phyloP scores from a whole-genome alignment of 179 eudicot species.

The Nepenthes alata region DNA sequence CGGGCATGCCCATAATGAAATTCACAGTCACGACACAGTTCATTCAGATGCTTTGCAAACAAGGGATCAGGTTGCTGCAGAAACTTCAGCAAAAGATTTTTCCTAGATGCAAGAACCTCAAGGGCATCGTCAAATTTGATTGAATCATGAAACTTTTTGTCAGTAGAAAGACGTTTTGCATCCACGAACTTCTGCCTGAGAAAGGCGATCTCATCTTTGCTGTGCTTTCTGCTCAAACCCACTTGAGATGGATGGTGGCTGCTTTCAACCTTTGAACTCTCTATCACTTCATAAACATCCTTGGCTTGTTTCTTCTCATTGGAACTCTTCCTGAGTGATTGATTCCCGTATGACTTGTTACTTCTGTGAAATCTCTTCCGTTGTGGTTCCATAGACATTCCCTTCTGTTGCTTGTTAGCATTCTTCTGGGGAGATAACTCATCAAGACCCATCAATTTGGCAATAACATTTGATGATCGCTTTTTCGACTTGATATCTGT shows the following conservation, averaged over 20 bases:
- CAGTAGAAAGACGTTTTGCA: constrained; percentile 40
- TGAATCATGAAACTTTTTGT: constrained; percentile 39
- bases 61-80: constrained; percentile 55
- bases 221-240: constrained; percentile 15
- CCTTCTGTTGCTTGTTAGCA: constrained; percentile 19
- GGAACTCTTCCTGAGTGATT: constrained; percentile 14
- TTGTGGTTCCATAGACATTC: constrained; percentile 9
- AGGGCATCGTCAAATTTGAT: constrained; percentile 40
- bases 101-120: constrained; percentile 42
- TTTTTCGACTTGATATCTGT: constrained; percentile 26
- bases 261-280: constrained; percentile 26
- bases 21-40: constrained; percentile 29
- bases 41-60: constrained; percentile 51
- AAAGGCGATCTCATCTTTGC: constrained; percentile 41
- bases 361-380: constrained; percentile 13
- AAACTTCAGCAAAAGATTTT: constrained; percentile 41
- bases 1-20: constrained; percentile 22
- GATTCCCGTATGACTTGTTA: constrained; percentile 11
- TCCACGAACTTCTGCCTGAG: constrained; percentile 39
- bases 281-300: constrained; percentile 71
- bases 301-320: constrained; percentile 14
- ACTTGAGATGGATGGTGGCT: constrained; percentile 21
- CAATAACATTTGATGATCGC: constrained; percentile 27
- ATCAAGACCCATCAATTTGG: constrained; percentile 45
- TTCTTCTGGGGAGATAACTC: constrained; percentile 18